Base-by-base conservation (phyloP, 805 yeast genomes). In the Kodamaea fukazawae region DNA sequence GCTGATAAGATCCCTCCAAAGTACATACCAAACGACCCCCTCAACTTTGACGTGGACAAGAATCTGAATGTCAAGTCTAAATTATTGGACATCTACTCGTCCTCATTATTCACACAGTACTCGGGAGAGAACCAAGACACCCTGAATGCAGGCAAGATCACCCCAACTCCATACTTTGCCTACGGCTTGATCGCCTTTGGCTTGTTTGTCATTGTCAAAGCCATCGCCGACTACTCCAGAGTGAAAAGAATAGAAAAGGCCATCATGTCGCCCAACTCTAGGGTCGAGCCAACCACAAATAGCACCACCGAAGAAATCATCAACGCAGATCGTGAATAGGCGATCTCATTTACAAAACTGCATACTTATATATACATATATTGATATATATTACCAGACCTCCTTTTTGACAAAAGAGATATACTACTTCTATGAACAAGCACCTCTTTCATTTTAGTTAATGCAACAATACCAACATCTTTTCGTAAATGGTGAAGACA, bases 401-500 rank as follows among this genome's bases (percentile, higher is more conserved):
- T n/a, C n/a, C n/a, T n/a, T n/a, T n/a, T n/a, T n/a, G n/a, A n/a
- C n/a, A n/a, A n/a, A n/a, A n/a, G n/a, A n/a, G n/a, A n/a, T n/a
- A n/a, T n/a, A n/a, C n/a, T n/a, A 20, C 8, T 20, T 20, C 23
- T 20, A 20, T 20, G 23, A 20, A 20, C 5, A 20, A 6, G 23
- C 23, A 20, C 8, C 23, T 20, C 8, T 20, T 20, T 34, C n/a
- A n/a, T 23, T 8, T 10, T 12, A 22, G 12, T 46, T 55, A 75
- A 14, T 55, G 64, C 60, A 82, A 54, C n/a, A 83, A 37, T 28
- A 71, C 76, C 61, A 91, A 71, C 69, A 91, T 83, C 65, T 89
- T 86, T 61, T 91, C 99, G 61, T 91, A 91, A 41, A 93, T 86
- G 14, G 98, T 93, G 67, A 91, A 91, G 20, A 93, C 97, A 50